Evolutionary conservation across 805 yeast genomes (phyloP), one percentile per base, ranked within the genome.

Genomic region (Maudiozyma barnettii): DNA sequence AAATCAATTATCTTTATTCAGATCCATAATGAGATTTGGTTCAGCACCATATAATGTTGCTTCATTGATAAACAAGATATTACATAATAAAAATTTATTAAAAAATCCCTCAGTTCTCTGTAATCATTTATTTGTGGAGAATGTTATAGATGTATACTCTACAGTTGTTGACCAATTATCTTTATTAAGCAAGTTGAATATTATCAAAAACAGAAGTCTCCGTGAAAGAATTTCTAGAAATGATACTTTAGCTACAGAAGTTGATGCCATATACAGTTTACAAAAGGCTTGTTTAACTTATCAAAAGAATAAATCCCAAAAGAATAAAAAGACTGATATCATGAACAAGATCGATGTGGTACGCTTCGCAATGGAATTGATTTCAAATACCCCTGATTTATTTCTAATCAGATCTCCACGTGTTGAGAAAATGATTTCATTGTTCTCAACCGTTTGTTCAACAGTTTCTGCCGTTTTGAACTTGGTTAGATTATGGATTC

Each of bases 21-120:
- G 93, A 63, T 87, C 81, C 57, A 72, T 80, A 46, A 64, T 83
- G 53, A 72, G 91, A 54, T 82, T 82, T 50, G 91, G 90, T 38
- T 77, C 79, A 41, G 72, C 84, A 6, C 88, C 88, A 1, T 78
- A 81, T 61, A 70, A 82, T 51, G 39, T 79, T 2, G 58, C 73
- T 35, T 61, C 67, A 22, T 52, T 51, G 77, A 16, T 43, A 60
- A 29, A 52, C 52, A 73, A 72, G 50, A 12, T 77, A 18, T 8
- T 2, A 49, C 44, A 21, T 1, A 22, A 22, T n/a, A 36, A 19
- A 7, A 13, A 54, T 7, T n/a, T 26, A 14, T 18, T 31, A 44
- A 14, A 50, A 71, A 19, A 45, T 10, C 36, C 57, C 14, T 51
- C 56, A 20, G 54, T 59, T 12, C 70, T 72, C 65, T 54, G 74